Evolutionary conservation across 2,329 filamentous ascomycete species (phyloP).

Genomic region (Ophiostoma montium): DNA sequence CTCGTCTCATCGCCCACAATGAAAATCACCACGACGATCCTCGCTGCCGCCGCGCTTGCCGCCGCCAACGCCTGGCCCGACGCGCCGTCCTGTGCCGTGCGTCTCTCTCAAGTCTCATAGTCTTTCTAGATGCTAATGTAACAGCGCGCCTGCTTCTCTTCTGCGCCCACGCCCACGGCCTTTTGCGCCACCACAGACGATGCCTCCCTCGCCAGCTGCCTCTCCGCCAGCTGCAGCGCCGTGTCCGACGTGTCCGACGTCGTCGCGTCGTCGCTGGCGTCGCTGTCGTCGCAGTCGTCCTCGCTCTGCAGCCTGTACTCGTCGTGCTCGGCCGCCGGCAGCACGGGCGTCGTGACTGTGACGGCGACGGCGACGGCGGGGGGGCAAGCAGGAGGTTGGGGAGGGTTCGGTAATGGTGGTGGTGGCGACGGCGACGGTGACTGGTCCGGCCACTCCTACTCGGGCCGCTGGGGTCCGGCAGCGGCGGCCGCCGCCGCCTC

Average conservation of each 20-base stretch:
- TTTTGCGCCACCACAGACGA: constrained; percentile 18
- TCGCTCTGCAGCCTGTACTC: constrained; percentile 27
- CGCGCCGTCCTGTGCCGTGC: constrained; percentile 28
- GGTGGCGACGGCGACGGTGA: background rate
- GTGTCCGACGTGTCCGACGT: constrained; percentile 18
- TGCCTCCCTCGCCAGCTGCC: constrained; percentile 20
- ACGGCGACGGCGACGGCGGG: constrained; percentile 18
- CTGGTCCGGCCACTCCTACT: background rate
- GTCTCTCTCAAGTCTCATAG: constrained; percentile 11
- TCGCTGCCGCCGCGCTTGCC: constrained; percentile 17
- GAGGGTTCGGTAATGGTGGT: no score
- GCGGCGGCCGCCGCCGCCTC: no score
- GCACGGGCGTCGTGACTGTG: constrained; percentile 26
- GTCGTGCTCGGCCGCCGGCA: constrained; percentile 25
- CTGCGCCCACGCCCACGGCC: constrained; percentile 20
- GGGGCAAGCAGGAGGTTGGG: no score
- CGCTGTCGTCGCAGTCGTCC: constrained; percentile 24
- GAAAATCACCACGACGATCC: constrained; percentile 9
- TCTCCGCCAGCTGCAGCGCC: constrained; percentile 17
- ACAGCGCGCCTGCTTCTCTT: constrained; percentile 29
- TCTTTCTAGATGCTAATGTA: background rate
- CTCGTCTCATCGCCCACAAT: background rate
- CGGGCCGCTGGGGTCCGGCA: constrained; percentile 2
- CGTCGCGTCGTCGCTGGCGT: constrained; percentile 6
- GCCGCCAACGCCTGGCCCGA: constrained; percentile 23